These are phyloP conservation scores for Boletellus ananiceps DNA, from an alignment of 768 basidiomycete genomes.

Conservation along the genomic window DNA sequence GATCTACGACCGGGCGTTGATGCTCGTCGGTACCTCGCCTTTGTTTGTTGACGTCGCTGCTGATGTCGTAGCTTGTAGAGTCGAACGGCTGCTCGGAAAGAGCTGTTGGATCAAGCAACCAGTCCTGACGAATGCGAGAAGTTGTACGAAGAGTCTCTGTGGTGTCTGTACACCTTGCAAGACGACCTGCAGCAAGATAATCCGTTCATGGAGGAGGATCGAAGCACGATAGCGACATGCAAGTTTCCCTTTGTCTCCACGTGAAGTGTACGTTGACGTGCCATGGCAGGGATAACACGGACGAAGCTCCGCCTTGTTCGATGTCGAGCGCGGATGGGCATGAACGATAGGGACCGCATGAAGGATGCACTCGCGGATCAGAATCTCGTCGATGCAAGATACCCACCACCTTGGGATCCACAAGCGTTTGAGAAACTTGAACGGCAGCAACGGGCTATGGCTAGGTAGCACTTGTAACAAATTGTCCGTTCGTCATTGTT, in stretches of 20 bases:
- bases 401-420: slow-evolving; percentile 69
- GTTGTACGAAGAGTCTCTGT: slow-evolving; percentile 90
- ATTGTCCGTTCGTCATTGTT: not conserved
- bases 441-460: slow-evolving; percentile 22
- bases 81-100: slow-evolving; percentile 87
- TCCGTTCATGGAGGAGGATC: slow-evolving; percentile 81
- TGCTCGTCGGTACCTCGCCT: slow-evolving; percentile 54
- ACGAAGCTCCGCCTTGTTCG: slow-evolving; percentile 80
- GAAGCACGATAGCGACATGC: slow-evolving; percentile 75
- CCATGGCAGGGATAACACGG: slow-evolving; percentile 66
- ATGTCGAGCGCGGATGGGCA: slow-evolving; percentile 70
- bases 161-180: slow-evolving; percentile 89
- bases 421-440: slow-evolving; percentile 34
- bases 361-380: slow-evolving; percentile 75
- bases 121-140: slow-evolving; percentile 84
- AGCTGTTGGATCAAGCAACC: slow-evolving; percentile 74
- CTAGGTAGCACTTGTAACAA: slow-evolving; percentile 7
- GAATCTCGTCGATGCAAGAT: slow-evolving; percentile 69
- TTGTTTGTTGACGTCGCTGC: not conserved
- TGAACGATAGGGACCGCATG: slow-evolving; percentile 68
- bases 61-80: slow-evolving; percentile 48
- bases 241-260: slow-evolving; percentile 21
- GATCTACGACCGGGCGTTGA: slow-evolving; percentile 87
- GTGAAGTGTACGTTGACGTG: not conserved
- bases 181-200: slow-evolving; percentile 85